Conservation (phyloP, 2,329 filamentous ascomycete species). For the Pestalotiopsis sp. region DNA sequence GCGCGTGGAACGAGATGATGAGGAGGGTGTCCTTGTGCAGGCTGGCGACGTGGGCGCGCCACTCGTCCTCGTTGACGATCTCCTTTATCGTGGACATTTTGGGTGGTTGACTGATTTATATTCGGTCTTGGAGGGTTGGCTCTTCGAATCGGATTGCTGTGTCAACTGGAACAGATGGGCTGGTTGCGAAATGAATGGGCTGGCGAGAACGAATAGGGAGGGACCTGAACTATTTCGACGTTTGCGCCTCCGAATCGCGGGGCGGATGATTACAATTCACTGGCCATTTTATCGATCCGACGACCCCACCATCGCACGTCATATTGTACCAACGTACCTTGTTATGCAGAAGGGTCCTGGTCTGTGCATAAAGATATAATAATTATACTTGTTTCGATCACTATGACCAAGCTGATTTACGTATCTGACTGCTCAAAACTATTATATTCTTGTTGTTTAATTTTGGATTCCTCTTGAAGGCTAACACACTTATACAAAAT, state of each 20-base stretch:
- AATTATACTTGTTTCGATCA: neutral
- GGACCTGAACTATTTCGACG: neutral
- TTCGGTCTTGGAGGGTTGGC: too few relatives aligned
- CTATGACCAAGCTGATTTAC: neutral
- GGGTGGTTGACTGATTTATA: neutral
- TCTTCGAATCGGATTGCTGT: neutral
- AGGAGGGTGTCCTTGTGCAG: conserved; percentile 72
- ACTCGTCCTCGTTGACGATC: conserved; percentile 73
- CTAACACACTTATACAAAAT: neutral
- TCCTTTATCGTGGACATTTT: conserved; percentile 76
- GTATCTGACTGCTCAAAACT: too few relatives aligned
- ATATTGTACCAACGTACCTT: neutral
- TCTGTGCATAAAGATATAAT: neutral
- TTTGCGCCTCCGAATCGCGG: conserved; percentile 6
- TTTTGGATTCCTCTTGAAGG: neutral
- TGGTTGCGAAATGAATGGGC: neutral
- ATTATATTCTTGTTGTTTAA: too few relatives aligned
- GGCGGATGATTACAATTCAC: conserved; percentile 7
- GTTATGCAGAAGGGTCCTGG: neutral
- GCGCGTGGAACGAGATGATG: conserved; percentile 91
- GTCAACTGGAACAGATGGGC: neutral
- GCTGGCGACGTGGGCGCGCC: conserved; percentile 67
- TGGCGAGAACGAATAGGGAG: neutral
- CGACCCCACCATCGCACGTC: conserved; percentile 7
- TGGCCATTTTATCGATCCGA: conserved; percentile 1